Base-by-base conservation (phyloP, 768 basidiomycete genomes). In the Russula lepida region DNA sequence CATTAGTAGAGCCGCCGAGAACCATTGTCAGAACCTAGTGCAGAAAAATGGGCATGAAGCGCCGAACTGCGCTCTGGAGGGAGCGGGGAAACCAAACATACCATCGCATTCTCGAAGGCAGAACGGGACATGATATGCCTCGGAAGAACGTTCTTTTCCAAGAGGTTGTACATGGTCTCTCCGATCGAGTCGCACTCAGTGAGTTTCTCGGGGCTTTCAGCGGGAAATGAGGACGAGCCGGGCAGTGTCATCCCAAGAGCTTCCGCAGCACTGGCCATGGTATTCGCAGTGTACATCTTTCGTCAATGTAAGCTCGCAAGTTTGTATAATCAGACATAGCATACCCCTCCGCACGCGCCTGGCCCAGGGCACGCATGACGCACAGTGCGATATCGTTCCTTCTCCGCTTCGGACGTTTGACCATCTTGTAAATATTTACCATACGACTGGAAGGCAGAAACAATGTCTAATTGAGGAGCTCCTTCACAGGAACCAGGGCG, bases 41-140 rank as follows among this genome's bases (percentile, higher is more conserved):
- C 23, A 28, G 21, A 50, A 55, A 30, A 43, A 37, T 6, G 43
- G 2, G 4, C 8, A 48, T 48, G 28, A 32, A 56, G 41, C 35
- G 37, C 25, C 37, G 15, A 60, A 41, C 32, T 23, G 41, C 47
- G 13, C 46, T 54, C 35, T 50, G 52, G 27, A 44, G 43, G 52
- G 27, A 44, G 43, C 32, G 33, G 46, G 15, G 9, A 46, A 49
- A 56, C 60, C 11, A 66, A 71, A 52, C 74, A 54, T 28, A 92
- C 95, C 84, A 98, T 95, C 4, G 97, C 95, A 74, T 98, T 98
- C 76, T 98, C 97, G 68, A 98, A 98, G 11, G 97, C 95, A 21
- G 88, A 82, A 11, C 88, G 84, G 19, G 94, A 98, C 95, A 98
- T 98, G 74, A 99, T 98, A 68, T 98, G 88, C 53, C 89, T 78